Percentiles rank a stretch among this genome's conserved stretches.
phyloP scores from a whole-genome alignment of 192 early-diverging fungal genomes.

The Podila epicladia region DNA sequence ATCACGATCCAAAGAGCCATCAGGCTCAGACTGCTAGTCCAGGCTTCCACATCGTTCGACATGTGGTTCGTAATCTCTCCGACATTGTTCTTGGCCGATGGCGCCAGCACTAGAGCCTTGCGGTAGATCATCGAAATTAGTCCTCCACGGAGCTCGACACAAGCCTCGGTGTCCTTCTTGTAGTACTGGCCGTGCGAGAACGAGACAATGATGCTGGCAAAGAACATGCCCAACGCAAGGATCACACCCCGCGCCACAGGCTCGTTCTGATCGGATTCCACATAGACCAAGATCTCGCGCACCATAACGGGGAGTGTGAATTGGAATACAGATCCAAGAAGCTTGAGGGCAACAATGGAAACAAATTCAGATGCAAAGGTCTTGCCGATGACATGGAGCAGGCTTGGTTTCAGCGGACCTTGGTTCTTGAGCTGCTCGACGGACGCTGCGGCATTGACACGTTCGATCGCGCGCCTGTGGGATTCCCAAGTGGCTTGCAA shows the following conservation, averaged over 20 bases:
- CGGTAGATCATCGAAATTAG: conserved; percentile 80
- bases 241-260: conserved; percentile 6
- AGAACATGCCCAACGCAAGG: conserved; percentile 15
- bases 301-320: conserved; percentile 17
- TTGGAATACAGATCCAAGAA: neutral
- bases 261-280: conserved; percentile 9
- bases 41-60: conserved; percentile 34
- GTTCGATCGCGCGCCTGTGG: neutral
- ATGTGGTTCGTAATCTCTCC: conserved; percentile 37
- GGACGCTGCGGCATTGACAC: neutral
- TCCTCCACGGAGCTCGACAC: conserved; percentile 72
- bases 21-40: conserved; percentile 4
- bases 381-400: conserved; percentile 16
- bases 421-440: neutral
- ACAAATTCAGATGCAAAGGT: neutral
- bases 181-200: neutral
- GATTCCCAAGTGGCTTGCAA: conserved; percentile 12
- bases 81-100: conserved; percentile 13
- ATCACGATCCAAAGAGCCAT: conserved; percentile 2
- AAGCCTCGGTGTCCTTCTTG: conserved; percentile 58
- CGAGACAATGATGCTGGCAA: conserved; percentile 1
- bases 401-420: neutral
- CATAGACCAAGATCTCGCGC: conserved; percentile 14
- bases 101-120: conserved; percentile 82
- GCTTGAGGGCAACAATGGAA: neutral